Base-by-base conservation (phyloP, 1,284 basidiomycete species). In the Boletellus deceptivus region DNA sequence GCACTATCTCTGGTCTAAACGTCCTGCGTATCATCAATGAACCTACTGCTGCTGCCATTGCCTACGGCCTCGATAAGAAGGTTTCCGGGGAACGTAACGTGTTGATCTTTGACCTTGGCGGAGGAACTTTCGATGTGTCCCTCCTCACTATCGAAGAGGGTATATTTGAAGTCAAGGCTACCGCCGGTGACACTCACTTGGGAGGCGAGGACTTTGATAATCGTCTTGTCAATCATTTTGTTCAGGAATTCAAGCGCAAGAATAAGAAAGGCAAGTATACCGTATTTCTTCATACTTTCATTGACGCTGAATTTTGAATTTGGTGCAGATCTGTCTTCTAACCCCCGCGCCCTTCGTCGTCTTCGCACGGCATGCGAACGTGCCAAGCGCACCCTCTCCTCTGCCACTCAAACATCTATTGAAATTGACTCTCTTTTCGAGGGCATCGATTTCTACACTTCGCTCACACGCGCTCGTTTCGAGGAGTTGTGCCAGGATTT, bases 201-300 rank as follows among this genome's bases (percentile, higher is more conserved):
- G 95, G 95, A 78, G 95, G 95, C 78, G 95, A 98, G 76, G 95
- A 98, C 76, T 98, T 98, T 65, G 96, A 98, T 75, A 98, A 98
- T 82, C 86, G 91, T 62, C 22, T 22, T 22, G 22, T 22, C 22
- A 22, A 22, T 22, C 22, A 22, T 22, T 22, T 22, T 22, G 22
- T 92, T 56, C 91, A 95, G 72, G 94, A 98, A 75, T 98, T 98
- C 83, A 97, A 98, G 85, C 84, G 93, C 71, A 98, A 98, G 83
- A 86, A 93, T 84, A 98, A 97, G 85, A 95, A 94, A 79, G 90
- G 83, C 84, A 63, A 59, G 77, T 69, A 8, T 27, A 9, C 20
- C 42, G 25, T 46, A 7, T 47, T 22, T 31, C 10, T 27, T 39
- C 20, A 11, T 33, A 22, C 10, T 42, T 20, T 45, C 11, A 1